Percentiles rank a stretch among this genome's conserved stretches.
Evolutionary conservation across 129 eudicot genomes (phyloP).

Genomic region (Pittosporum tobira): DNA sequence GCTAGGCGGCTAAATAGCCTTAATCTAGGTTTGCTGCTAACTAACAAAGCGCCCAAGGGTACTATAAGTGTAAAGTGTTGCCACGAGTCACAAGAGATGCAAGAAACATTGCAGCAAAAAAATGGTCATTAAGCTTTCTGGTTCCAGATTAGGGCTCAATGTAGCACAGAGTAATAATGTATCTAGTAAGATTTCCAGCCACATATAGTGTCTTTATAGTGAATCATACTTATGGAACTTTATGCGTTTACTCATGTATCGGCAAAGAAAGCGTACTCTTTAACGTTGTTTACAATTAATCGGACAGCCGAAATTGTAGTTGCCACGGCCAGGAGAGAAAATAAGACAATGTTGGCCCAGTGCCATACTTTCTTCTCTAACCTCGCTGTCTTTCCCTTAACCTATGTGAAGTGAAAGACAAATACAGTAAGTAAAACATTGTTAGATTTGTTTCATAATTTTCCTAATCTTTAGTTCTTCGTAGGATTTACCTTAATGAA

Average conservation of each 20-base stretch:
- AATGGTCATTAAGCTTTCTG: no score
- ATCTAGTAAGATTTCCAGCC: no score
- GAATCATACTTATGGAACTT: background rate
- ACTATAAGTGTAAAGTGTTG: no score
- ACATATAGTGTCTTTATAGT: background rate
- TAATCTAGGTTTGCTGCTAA: no score
- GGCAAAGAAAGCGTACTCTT: slow-evolving; percentile 34
- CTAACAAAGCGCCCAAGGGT: no score
- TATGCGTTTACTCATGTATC: slow-evolving; percentile 20
- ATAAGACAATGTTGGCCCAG: slow-evolving; percentile 26
- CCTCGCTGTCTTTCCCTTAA: slow-evolving; percentile 33
- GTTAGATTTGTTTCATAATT: background rate
- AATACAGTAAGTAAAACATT: background rate
- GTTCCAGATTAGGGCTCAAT: no score
- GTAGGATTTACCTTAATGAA: slow-evolving; percentile 31
- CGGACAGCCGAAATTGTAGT: slow-evolving; percentile 44
- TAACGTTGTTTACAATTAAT: slow-evolving; percentile 26
- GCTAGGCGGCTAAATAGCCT: no score
- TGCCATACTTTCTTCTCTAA: slow-evolving; percentile 44
- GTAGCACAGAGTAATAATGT: no score
- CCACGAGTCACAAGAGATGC: no score
- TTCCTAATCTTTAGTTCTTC: background rate
- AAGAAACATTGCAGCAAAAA: no score
- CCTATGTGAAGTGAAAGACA: slow-evolving; percentile 22
- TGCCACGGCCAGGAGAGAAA: slow-evolving; percentile 42